Evolutionary conservation across 805 yeast genomes (phyloP), one percentile per base, ranked within the genome.

Genomic region (Candida pini): DNA sequence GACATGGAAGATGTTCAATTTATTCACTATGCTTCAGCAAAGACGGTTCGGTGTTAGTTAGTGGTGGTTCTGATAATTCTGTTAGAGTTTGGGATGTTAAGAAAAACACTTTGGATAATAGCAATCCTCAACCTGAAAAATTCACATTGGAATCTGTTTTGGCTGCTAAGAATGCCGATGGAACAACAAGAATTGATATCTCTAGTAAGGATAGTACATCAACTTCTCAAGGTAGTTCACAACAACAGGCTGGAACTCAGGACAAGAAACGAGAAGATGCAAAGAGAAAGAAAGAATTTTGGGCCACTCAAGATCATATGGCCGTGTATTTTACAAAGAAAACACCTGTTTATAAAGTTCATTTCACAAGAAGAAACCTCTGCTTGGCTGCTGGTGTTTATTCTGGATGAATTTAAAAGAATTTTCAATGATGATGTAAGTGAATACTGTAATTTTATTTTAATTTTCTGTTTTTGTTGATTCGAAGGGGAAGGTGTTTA

Each of bases 1-100:
- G 98, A 0, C 98, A 92, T 56, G 97, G 96, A 20, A 68, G 85
- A 44, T 75, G 83, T 20, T 78, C 95, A 2, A 81, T 92, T 26
- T 82, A 89, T 57, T 85, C 96, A 5, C 66, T 92, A 41, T 71
- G 83, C 4, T 90, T 87, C 58, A 81, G 90, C 25, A 73, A 74
- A 48, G 97, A 89, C 51, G 97, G 97, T 18, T 77, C 84, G 19
- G 86, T 88, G 0, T 68, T 92, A 29, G 89, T 92, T 5, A 82
- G 95, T 60, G 87, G 94, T 16, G 96, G 94, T 31, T 88, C 94
- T 2, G 98, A 92, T 63, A 78, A 81, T 54, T 79, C 94, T 2
- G 94, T 92, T 3, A 72, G 98, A 45, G 95, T 88, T 4, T 92
- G 99, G 99, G 97, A 92, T 59, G 78, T 87, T 34, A 87, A 84